These are phyloP conservation scores for Stenogyne calaminthoides DNA, from an alignment of 305 asterid genomes.

Conservation along the genomic window DNA sequence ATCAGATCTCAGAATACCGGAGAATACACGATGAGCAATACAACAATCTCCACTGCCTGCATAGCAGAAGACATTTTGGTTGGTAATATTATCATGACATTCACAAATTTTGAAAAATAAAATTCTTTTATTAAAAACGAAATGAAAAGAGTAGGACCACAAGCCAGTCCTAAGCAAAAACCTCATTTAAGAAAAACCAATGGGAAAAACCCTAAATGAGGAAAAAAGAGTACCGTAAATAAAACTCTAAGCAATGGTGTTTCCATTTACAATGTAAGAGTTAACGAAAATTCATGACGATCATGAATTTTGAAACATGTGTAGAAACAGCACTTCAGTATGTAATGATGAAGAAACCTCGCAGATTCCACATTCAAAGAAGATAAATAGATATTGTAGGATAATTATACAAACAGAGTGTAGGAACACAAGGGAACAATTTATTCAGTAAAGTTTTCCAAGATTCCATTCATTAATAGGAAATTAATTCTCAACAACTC, in stretches of 20 bases:
- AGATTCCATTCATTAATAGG: slow-evolving; percentile 20
- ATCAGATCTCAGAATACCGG: slow-evolving; percentile 89
- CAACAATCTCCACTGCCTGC: slow-evolving; percentile 93
- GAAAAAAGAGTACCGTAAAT: neutral
- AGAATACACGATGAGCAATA: slow-evolving; percentile 88
- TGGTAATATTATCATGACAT: slow-evolving; percentile 16
- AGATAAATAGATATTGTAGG: slow-evolving; percentile 10
- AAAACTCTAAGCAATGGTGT: neutral
- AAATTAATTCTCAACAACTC: neutral
- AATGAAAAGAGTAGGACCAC: neutral
- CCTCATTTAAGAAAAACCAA: neutral
- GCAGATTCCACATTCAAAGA: slow-evolving; percentile 19
- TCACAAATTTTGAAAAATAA: neutral
- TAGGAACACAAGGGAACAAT: neutral
- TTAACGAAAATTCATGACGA: neutral
- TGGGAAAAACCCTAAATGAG: neutral
- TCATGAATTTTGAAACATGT: slow-evolving; percentile 7
- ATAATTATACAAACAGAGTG: neutral
- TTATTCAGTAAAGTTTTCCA: neutral
- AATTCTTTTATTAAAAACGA: neutral
- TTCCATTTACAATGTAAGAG: neutral
- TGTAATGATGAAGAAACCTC: slow-evolving; percentile 7
- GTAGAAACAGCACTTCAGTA: neutral
- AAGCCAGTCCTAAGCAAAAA: neutral
- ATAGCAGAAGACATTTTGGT: slow-evolving; percentile 26